phyloP scores from a whole-genome alignment of 345 rosid genomes.

The Populus euphratica region DNA sequence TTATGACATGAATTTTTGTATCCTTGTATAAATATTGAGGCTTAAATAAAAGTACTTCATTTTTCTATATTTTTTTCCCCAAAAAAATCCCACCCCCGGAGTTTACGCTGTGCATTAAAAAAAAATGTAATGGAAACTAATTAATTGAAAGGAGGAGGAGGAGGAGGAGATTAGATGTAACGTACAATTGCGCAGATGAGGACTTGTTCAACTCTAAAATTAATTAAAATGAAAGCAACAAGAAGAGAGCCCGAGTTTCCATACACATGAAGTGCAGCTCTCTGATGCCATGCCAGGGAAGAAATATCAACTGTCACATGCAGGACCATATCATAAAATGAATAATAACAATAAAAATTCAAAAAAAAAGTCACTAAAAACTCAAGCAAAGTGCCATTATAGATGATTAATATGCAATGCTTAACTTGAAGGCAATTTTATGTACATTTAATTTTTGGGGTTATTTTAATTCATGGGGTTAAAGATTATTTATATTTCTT shows the following conservation, averaged over 20 bases:
- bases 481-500: too few species aligned
- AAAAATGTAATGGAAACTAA: too few species aligned
- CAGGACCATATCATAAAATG: too few species aligned
- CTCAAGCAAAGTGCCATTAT: background rate
- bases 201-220: background rate
- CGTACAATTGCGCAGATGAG: background rate
- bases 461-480: background rate
- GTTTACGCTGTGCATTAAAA: too few species aligned
- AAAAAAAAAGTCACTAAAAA: background rate
- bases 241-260: background rate
- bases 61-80: too few species aligned
- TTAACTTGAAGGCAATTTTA: background rate
- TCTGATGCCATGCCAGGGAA: background rate
- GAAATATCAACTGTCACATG: background rate
- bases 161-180: too few species aligned
- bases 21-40: too few species aligned
- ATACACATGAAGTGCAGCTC: background rate
- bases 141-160: too few species aligned
- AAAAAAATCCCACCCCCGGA: too few species aligned
- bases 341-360: too few species aligned
- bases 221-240: background rate
- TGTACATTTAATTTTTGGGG: background rate
- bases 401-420: background rate
- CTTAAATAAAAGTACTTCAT: too few species aligned
- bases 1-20: too few species aligned